These are phyloP conservation scores for Nitzschia putrida DNA, from an alignment of 108 stramenopile genomes.

Conservation along the genomic window DNA sequence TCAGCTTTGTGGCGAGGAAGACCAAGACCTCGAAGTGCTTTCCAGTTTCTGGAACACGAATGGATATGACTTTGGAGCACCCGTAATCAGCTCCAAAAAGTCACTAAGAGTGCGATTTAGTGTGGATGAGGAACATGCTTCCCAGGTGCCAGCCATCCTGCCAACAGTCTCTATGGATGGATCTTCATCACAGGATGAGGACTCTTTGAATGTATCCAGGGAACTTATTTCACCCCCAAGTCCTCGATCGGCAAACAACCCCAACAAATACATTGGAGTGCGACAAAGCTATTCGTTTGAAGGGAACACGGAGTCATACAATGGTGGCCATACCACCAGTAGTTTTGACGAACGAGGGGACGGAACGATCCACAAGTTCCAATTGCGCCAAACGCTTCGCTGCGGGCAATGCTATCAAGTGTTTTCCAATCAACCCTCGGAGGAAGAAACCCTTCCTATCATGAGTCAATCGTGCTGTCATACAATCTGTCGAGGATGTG, in stretches of 20 bases:
- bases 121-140: background rate
- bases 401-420: constrained; percentile 22
- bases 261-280: too few species aligned
- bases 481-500: constrained; percentile 31
- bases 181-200: background rate
- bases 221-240: too few species aligned
- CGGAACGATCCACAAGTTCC: constrained; percentile 20
- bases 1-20: background rate
- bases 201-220: background rate
- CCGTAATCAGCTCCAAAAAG: background rate
- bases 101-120: constrained; percentile 1
- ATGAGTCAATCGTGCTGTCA: constrained; percentile 32
- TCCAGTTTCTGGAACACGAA: constrained; percentile 22
- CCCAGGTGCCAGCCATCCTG: background rate
- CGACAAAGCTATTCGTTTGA: too few species aligned
- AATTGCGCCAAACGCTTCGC: constrained; percentile 22
- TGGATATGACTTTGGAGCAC: constrained; percentile 21
- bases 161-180: background rate
- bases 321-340: too few species aligned
- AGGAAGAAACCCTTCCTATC: constrained; percentile 11
- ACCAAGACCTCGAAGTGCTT: constrained; percentile 17
- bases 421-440: constrained; percentile 7
- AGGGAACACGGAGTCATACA: too few species aligned
- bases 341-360: background rate
- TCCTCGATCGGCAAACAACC: too few species aligned